Conservation (phyloP, 352 stramenopile species). For the Globisporangium nodosum region DNA sequence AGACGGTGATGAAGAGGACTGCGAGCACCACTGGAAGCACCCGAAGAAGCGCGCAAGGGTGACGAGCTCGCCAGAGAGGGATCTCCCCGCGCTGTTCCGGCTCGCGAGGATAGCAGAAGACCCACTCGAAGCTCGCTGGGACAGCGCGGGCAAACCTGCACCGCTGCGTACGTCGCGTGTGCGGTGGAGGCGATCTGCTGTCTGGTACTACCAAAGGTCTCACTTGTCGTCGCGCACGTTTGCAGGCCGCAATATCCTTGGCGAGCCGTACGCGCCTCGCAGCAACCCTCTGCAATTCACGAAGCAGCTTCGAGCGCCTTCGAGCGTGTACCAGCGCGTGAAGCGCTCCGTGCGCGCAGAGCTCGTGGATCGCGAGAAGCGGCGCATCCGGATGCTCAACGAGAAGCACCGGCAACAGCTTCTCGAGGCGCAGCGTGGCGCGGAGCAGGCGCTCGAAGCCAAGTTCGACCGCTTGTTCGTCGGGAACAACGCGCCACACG, state of each 20-base stretch:
- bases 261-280: constrained; percentile 16
- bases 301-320: not conserved
- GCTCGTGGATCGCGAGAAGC: constrained; percentile 14
- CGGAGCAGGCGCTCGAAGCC: constrained; percentile 9
- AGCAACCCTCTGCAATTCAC: constrained; percentile 14
- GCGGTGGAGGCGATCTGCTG: too few species aligned
- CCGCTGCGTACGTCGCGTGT: constrained; percentile 17
- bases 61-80: not conserved
- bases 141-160: constrained; percentile 10
- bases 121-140: constrained; percentile 20
- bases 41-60: not conserved
- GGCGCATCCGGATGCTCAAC: constrained; percentile 21
- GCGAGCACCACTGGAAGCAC: not conserved
- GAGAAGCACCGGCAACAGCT: constrained; percentile 5
- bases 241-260: constrained; percentile 21
- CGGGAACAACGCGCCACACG: constrained; percentile 1
- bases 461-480: constrained; percentile 12
- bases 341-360: constrained; percentile 14
- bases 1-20: not conserved
- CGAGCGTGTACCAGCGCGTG: constrained; percentile 17
- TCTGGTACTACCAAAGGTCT: not conserved
- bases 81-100: not conserved
- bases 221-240: not conserved
- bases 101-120: constrained; percentile 10
- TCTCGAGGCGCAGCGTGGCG: not conserved